phyloP scores from a whole-genome alignment of 2,329 filamentous ascomycete species.

The Epicoccum nigrum region DNA sequence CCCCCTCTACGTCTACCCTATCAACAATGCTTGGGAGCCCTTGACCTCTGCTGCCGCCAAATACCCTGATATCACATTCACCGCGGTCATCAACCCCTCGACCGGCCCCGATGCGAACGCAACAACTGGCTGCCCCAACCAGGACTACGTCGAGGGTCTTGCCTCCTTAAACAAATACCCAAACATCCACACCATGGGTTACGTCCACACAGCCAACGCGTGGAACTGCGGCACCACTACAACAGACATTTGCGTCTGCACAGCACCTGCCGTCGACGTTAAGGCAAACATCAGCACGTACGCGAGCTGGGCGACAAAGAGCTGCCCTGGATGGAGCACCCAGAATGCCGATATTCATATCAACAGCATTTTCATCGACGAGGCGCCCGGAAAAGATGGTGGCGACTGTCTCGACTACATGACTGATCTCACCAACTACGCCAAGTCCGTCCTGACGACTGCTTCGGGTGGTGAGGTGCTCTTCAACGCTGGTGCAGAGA shows the following conservation, averaged over 20 bases:
- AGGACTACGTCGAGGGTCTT: slow-evolving; percentile 11
- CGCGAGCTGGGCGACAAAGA: slow-evolving; percentile 7
- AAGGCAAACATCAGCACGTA: slow-evolving; percentile 18
- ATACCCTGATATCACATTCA: slow-evolving; percentile 14
- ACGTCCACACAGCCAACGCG: slow-evolving; percentile 15
- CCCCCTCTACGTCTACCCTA: slow-evolving; percentile 14
- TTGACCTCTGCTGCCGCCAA: slow-evolving; percentile 11
- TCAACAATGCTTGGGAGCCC: slow-evolving; percentile 14
- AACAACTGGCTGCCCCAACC: slow-evolving; percentile 9
- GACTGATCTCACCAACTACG: slow-evolving; percentile 11
- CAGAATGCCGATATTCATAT: slow-evolving; percentile 10
- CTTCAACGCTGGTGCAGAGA: slow-evolving; percentile 13
- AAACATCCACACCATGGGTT: slow-evolving; percentile 18
- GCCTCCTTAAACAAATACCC: slow-evolving; percentile 4
- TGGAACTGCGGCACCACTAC: slow-evolving; percentile 3
- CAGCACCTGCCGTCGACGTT: slow-evolving; percentile 6
- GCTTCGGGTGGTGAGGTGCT: slow-evolving; percentile 12
- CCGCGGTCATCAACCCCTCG: slow-evolving; percentile 16
- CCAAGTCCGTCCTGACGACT: slow-evolving; percentile 7
- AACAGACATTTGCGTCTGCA: slow-evolving; percentile 13
- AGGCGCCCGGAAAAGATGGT: slow-evolving; percentile 10
- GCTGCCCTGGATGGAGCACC: slow-evolving; percentile 10
- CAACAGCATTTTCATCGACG: slow-evolving; percentile 18
- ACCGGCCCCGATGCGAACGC: slow-evolving; percentile 5
- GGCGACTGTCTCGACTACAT: slow-evolving; percentile 13